Base-by-base conservation (phyloP, 2,329 filamentous ascomycete species). In the Ophidiomyces ophidiicola region DNA sequence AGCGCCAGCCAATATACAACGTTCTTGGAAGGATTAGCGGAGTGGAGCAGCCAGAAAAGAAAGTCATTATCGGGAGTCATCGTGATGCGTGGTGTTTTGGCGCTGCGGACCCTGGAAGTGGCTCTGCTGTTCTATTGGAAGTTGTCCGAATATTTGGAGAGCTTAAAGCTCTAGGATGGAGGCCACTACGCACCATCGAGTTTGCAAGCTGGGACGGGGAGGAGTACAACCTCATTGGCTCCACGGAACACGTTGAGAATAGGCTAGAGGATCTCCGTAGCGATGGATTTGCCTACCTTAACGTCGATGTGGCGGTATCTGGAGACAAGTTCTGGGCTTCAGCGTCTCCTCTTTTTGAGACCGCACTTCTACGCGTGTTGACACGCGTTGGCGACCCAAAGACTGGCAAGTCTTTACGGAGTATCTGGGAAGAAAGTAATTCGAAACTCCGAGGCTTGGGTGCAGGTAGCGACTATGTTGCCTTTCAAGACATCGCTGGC, bases 171-270 rank as follows among this genome's bases (percentile, higher is more conserved):
- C 74, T 77, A 42, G 88, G 87, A 38, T 98, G 90, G 90, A 74
- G 82, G 18, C 90, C 90, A 1, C 68, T 93, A 11, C 80, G 90
- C n/a, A 92, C 85, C 3, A 93, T 98, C 47, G 82, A 93, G 57
- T 96, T 98, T 59, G 86, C 87, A 54, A 94, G 84, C 23, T 98
- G 90, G 90, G 90, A 98, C 58, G 90, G 76, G 3, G 80, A 80
- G 50, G 85, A 88, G 59, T 96, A 94, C 65, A 94, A 94, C 59
- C 66, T 90, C 32, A 82, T 94, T 42, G 90, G 90, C 6, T 93
- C 85, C 7, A 96, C 90, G 1, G 90, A 98, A 58, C 88, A 82
- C 53, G 90, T 98, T 32, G 90, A 98, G 62, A 80, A 82, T 32
- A 79, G 88, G 49, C 68, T 85, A 19, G 77, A 87, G 0, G 58